These are phyloP conservation scores for Aeschynomene evenia DNA, from an alignment of 306 rosid genomes.

Conservation along the genomic window DNA sequence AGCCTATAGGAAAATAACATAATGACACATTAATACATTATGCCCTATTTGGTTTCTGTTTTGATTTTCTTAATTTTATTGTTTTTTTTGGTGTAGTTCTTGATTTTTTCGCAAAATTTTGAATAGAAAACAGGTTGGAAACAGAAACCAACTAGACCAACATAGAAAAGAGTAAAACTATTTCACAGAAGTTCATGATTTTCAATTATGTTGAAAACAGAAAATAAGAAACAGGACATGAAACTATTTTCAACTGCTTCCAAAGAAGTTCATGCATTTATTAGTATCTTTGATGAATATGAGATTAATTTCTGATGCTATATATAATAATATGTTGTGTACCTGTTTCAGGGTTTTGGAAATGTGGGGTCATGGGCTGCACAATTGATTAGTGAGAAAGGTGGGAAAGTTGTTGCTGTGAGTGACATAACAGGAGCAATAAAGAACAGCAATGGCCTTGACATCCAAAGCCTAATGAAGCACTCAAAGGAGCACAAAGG, in stretches of 20 bases:
- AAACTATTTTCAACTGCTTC: no score
- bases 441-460: constrained; percentile 78
- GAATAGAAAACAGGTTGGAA: no score
- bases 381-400: constrained; percentile 63
- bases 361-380: constrained; percentile 99
- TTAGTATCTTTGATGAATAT: not conserved
- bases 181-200: not conserved
- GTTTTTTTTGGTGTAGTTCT: no score
- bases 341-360: constrained; percentile 78
- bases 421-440: constrained; percentile 94
- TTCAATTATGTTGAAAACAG: no score
- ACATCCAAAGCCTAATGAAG: constrained; percentile 70
- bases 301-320: not conserved
- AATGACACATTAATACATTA: not conserved
- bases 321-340: constrained; percentile 3
- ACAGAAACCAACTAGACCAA: no score
- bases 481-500: constrained; percentile 61
- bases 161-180: not conserved
- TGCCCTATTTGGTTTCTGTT: no score
- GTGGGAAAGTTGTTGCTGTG: constrained; percentile 88
- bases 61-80: no score
- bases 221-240: no score
- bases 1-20: not conserved
- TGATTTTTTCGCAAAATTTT: no score
- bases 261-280: not conserved